phyloP scores from a whole-genome alignment of 2,329 filamentous ascomycete species.

The Cercospora zeae-maydis region DNA sequence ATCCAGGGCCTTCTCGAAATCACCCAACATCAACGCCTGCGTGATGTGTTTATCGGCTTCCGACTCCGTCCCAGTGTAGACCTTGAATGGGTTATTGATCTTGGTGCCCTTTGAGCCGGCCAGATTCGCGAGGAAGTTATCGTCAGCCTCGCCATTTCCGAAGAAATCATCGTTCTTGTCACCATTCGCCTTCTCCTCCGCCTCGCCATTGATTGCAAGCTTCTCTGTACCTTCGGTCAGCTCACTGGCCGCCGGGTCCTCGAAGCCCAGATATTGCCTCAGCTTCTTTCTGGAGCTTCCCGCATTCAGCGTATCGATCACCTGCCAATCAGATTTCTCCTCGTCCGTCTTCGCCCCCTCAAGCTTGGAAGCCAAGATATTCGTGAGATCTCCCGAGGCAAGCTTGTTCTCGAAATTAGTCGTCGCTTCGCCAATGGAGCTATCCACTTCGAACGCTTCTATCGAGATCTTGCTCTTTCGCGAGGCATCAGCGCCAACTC shows the following conservation, averaged over 20 bases:
- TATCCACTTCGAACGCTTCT: slow-evolving; percentile 83
- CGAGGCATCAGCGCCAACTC: slow-evolving; percentile 65
- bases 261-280: slow-evolving; percentile 85
- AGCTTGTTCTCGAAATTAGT: slow-evolving; percentile 83
- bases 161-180: slow-evolving; percentile 61
- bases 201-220: slow-evolving; percentile 53
- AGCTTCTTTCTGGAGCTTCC: slow-evolving; percentile 83
- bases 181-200: slow-evolving; percentile 31
- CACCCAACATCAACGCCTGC: slow-evolving; percentile 78
- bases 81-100: slow-evolving; percentile 89
- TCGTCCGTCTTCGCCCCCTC: slow-evolving; percentile 74
- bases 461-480: slow-evolving; percentile 73
- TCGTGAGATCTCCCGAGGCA: slow-evolving; percentile 69
- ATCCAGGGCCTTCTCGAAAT: slow-evolving; percentile 86
- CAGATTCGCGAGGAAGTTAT: slow-evolving; percentile 82
- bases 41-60: slow-evolving; percentile 83
- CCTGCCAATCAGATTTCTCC: slow-evolving; percentile 93
- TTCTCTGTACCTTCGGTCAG: slow-evolving; percentile 42
- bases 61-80: slow-evolving; percentile 80
- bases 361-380: slow-evolving; percentile 77
- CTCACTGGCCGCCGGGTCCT: slow-evolving; percentile 52
- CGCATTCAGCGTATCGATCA: slow-evolving; percentile 83
- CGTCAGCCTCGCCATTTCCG: slow-evolving; percentile 65
- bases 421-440: slow-evolving; percentile 75
- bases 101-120: slow-evolving; percentile 86